Base-by-base conservation (phyloP, 192 early-diverging fungal species). In the Backusella circina region DNA sequence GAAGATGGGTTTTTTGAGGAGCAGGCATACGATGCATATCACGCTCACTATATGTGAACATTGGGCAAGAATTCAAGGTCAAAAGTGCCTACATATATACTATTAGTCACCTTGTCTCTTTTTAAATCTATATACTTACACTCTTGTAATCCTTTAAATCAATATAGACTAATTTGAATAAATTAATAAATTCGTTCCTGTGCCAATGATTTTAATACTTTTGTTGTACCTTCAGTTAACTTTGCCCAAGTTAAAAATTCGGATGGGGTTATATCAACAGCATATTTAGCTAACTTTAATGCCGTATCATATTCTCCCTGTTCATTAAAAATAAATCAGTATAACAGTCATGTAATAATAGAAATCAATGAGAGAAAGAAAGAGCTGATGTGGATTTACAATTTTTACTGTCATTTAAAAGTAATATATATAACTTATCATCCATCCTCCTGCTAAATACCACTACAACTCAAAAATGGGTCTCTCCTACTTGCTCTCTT, bases 161-260 rank as follows among this genome's bases (percentile, higher is more conserved):
- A 72, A 96, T 94, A 78, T 97, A 98, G 38, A 96, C 86, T 80
- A 75, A 33, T 67, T 61, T 28, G 28, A 67, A 67, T 37, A 54
- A 35, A 41, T 35, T 0, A 26, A 23, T 47, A 50, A 21, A 67
- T 26, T 15, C 21, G 12, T 37, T 32, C 16, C 2, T 50, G 10
- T 26, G 47, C 28, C 3, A 26, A 16, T n/a, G 7, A 13, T 31
- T 31, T 32, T 44, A 35, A 6, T 41, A 8, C 0, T 47, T 47
- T 44, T 3, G 1, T 51, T 12, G 12, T 67, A 71, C 77, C 77
- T 81, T 99, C 91, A 5, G 96, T 96, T 23, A 99, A 86, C 76
- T 96, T 96, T 26, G 95, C 92, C 98, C 98, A 99, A 0, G 96
- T 95, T 16, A 89, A 82, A 80, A 95, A 99, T 83, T 99, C 98